Percentiles rank a stretch among this genome's conserved stretches.
phyloP scores from a whole-genome alignment of 108 stramenopile species.

The Cyclotella choctawhatcheeana region DNA sequence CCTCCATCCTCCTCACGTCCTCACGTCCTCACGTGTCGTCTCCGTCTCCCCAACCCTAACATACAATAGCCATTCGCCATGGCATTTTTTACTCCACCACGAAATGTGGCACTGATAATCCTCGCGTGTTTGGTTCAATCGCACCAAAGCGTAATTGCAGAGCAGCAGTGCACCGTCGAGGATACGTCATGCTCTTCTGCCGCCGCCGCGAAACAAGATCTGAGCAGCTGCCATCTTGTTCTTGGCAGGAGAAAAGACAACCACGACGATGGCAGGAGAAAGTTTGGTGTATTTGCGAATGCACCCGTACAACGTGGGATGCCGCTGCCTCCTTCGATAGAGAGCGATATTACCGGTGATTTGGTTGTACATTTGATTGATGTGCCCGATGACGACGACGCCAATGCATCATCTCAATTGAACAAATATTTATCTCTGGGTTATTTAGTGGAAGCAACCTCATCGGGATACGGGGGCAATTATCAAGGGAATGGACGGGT shows the following conservation, averaged over 20 bases:
- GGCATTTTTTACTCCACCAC: too few relatives aligned
- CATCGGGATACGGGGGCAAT: conserved; percentile 41
- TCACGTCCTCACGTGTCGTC: too few relatives aligned
- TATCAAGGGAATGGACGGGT: conserved; percentile 35
- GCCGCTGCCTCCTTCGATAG: conserved; percentile 4
- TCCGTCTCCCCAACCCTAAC: too few relatives aligned
- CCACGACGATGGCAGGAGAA: neutral
- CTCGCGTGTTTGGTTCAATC: neutral
- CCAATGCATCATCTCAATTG: conserved; percentile 6
- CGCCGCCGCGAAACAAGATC: neutral
- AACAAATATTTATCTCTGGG: conserved; percentile 23
- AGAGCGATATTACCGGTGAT: conserved; percentile 24
- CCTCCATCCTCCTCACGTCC: too few relatives aligned
- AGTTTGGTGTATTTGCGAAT: conserved; percentile 9
- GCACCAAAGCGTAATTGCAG: neutral
- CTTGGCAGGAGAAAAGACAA: neutral
- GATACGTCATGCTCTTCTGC: neutral
- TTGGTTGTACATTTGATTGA: conserved; percentile 32
- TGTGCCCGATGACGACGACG: conserved; percentile 1
- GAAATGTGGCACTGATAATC: neutral
- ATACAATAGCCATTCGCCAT: too few relatives aligned
- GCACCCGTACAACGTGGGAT: neutral
- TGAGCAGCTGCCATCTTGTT: conserved; percentile 1
- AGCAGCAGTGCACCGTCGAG: neutral
- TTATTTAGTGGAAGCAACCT: conserved; percentile 12